Evolutionary conservation across 2,329 filamentous ascomycete genomes (phyloP).

Genomic region (Plectosphaerella plurivora): DNA sequence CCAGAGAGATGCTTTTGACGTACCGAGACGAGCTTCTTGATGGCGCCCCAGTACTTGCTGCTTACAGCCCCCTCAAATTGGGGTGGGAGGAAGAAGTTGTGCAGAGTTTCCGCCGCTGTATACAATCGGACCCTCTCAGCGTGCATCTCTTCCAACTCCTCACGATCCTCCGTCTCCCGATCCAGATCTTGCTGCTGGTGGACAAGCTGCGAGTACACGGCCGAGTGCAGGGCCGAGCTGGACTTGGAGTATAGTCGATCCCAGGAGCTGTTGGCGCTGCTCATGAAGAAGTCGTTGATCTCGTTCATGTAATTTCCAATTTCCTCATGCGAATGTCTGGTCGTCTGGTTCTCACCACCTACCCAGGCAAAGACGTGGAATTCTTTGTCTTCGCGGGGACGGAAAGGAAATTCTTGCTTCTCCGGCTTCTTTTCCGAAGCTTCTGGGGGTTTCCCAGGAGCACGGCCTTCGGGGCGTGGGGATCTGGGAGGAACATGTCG

Average conservation of each 20-base stretch:
- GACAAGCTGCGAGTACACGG: conserved; percentile 19
- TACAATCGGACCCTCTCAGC: conserved; percentile 18
- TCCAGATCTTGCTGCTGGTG: conserved; percentile 13
- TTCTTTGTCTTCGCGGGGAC: neutral
- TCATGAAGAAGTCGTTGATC: conserved; percentile 6
- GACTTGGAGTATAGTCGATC: conserved; percentile 5
- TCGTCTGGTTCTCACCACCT: neutral
- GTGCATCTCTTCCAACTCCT: conserved; percentile 24
- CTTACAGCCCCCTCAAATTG: conserved; percentile 29
- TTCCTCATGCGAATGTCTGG: neutral
- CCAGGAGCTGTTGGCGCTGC: conserved; percentile 6
- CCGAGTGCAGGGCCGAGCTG: conserved; percentile 15
- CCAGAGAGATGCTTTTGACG: neutral
- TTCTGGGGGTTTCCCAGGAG: too few relatives aligned
- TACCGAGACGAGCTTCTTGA: conserved; percentile 21
- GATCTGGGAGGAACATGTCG: neutral
- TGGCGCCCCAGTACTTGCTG: conserved; percentile 39
- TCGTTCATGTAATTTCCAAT: conserved; percentile 8
- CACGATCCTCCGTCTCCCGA: conserved; percentile 20
- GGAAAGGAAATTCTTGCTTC: too few relatives aligned
- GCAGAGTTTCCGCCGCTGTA: conserved; percentile 33
- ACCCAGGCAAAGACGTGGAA: conserved; percentile 12
- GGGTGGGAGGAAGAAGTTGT: conserved; percentile 36
- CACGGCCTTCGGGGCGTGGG: too few relatives aligned
- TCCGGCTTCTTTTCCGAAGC: too few relatives aligned